Evolutionary conservation across 495 filamentous ascomycete species (phyloP), one percentile per base, ranked within the genome.

Genomic region (Aspergillus incahuasiensis): DNA sequence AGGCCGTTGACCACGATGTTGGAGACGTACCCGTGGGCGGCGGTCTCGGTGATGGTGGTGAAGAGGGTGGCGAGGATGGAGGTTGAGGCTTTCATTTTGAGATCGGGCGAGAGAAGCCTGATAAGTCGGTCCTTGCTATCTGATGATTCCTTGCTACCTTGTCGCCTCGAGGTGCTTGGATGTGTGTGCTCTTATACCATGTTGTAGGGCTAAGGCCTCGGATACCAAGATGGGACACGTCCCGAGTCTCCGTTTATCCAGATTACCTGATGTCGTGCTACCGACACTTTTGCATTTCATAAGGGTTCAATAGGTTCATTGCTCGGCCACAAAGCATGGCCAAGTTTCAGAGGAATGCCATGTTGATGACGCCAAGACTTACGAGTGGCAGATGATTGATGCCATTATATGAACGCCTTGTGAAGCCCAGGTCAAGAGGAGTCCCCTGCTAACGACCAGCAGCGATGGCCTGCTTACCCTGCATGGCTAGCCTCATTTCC

Each of bases 1-100:
- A 73, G 66, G 28, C 81, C 82, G 63, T 81, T 77, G 54, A 77
- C 70, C 43, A 81, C 71, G 56, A 83, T 66, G 49, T 80, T 73
- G 55, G 68, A 68, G 45, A 82, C 78, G 54, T 75, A 71, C 18
- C 81, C 80, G 63, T 84, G 81, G 52, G 74, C 78, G 30, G 47
- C 16, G n/a, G 30, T 24, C 18, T 22, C 18, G 28, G 74, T 60
- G 20, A 69, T 67, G 13, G 58, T 46, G 59, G 48, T 66, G 64
- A 55, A 19, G 43, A 64, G 49, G 8, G 62, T 49, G n/a, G 35
- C 8, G 47, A 49, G 47, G 32, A 49, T 12, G n/a, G 45, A 30
- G 35, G 47, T 39, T 5, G 44, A 28, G 30, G 7, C 13, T 19
- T 39, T 49, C 47, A 49, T 49, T 38, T 5, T 49, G 25, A 28